Base-by-base conservation (phyloP, 179 eudicot species). In the Pouteria campechiana region DNA sequence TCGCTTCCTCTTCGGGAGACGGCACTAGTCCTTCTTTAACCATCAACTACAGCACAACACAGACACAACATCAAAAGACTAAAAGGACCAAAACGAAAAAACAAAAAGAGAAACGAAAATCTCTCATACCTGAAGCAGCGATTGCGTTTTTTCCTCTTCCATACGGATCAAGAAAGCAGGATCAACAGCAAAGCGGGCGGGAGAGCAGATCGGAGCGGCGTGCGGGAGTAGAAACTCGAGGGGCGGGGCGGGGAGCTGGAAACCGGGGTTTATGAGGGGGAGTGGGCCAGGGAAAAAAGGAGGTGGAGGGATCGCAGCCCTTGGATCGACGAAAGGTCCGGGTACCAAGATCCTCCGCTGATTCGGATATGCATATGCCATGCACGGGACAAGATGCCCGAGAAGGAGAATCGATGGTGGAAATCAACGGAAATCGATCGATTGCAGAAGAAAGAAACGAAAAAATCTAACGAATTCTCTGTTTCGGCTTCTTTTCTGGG, bases 1-100 rank as follows among this genome's bases (percentile, higher is more conserved):
- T 78, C 5, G 51, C 14, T 41, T 58, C 65, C 40, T 74, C 81
- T 37, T 74, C 73, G 3, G 25, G 37, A 32, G 70, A 78, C 8
- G 75, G 78, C 52, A 64, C 48, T 41, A 73, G 44, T 28, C 73
- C 75, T 54, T 60, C 70, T 20, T 56, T 63, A 2, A 21, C 58
- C 65, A 78, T 57, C 23, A 70, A 54, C 85, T 74, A 47, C 42
- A n/a, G n/a, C n/a, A n/a, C n/a, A n/a, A n/a, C n/a, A n/a, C n/a
- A n/a, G n/a, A n/a, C n/a, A n/a, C n/a, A n/a, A n/a, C n/a, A n/a
- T n/a, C n/a, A n/a, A n/a, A n/a, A n/a, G n/a, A n/a, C n/a, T n/a
- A n/a, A n/a, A 42, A 3, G 31, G 10, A 54, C 21, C 47, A 32
- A 17, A 53, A 34, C 7, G 41, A 31, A 1, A 15, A 46, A 47